Base-by-base conservation (phyloP, 257 asterid species). In the Przewalskia tangutica region DNA sequence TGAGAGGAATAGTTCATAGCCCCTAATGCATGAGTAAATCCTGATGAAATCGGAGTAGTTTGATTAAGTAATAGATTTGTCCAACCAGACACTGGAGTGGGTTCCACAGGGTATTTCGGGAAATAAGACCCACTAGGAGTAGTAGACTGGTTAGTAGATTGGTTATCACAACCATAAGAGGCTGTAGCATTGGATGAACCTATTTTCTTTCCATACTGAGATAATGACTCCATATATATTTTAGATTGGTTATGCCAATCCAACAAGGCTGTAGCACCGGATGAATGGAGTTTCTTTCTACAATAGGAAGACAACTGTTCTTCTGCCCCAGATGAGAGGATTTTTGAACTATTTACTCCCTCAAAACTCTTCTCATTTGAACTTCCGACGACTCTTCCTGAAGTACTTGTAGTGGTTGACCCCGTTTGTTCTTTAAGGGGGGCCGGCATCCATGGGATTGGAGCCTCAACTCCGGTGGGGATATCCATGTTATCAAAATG, bases 401-500 rank as follows among this genome's bases (percentile, higher is more conserved):
- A 85, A 77, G 87, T 83, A 85, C 89, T 80, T 77, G 86, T 70
- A 50, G 79, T 42, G 50, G 89, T 77, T 32, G 84, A 67, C 84
- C 83, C 87, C 54, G 67, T 68, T 63, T 85, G 85, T 77, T 83
- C 82, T 54, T 40, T 56, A 23, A 85, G 66, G 60, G 89, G 83
- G 77, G 71, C 73, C 8, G 81, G 80, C 77, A 91, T 86, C 97
- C 95, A 93, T 77, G 98, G 99, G 75, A 92, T 80, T 23, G 92
- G 84, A 17, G 88, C 93, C 93, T 93, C 98, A 54, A 92, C 89
- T 23, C 98, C 97, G 46, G 98, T 89, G 44, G 98, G 98, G 66
- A 91, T 89, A 84, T 89, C 95, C 91, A 90, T 87, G 81, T 86
- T 86, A 83, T 95, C 98, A 79, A 92, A 92, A 81, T 87, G 91